Base-by-base conservation (phyloP, 2,329 filamentous ascomycete species). In the Pseudogymnoascus sp. region DNA sequence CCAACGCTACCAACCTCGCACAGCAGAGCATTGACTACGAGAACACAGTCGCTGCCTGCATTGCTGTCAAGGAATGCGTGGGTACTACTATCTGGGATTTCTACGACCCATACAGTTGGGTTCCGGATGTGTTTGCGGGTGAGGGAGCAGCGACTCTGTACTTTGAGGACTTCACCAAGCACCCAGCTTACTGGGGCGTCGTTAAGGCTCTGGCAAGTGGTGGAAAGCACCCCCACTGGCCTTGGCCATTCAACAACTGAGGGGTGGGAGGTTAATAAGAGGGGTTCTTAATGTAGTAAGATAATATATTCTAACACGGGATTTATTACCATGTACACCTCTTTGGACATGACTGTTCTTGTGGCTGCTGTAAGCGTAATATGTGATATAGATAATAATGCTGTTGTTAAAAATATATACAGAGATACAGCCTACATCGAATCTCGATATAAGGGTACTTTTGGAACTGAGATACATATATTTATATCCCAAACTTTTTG, bases 11-110 rank as follows among this genome's bases (percentile, higher is more conserved):
- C 1, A 74, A 74, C 31, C 69, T 77, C 15, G 69, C 71, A 13
- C 74, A 76, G 26, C 83, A 86, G 71, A 77, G 76, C 0, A 67
- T 68, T 15, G 78, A 80, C 58, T 84, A 82, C 63, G 75, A 58
- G 8, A 61, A 61, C 31, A 65, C 66, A 1, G 67, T 71, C 6
- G 54, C 36, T 3, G 68, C 69, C 13, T 71, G 69, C 58, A 21
- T 70, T 15, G 54, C 67, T 3, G 64, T 66, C 11, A 58, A 65
- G 9, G 54, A 61, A 3, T 71, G 69, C 63, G 64, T 71, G 1
- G 69, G 69, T 6, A 59, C 70, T 24, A 71, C 68, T 1, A 66
- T 70, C 4, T 71, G 69, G 69, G 68, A 69, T 64, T 70, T 68
- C 44, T 65, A 64, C 61, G 69, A 71, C 47, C 66, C 66, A 10